A percentile compares a stretch with the other conserved stretches of the same genome.
These are phyloP conservation scores for Martensiomyces pterosporus DNA, from an alignment of 192 early-diverging fungal genomes.

Conservation along the genomic window DNA sequence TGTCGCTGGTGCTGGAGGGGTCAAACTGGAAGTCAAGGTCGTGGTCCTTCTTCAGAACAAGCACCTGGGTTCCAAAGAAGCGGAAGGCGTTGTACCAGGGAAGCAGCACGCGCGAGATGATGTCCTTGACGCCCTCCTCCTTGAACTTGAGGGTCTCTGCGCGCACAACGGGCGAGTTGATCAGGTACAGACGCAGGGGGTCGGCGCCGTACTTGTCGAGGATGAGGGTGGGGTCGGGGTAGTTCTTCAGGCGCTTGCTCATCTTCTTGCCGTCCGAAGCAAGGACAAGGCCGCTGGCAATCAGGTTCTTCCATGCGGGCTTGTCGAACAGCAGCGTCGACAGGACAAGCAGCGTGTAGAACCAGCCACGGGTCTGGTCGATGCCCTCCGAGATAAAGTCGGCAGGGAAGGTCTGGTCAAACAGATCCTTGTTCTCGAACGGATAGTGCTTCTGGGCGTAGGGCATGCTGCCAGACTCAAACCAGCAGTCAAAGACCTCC, in stretches of 20 bases:
- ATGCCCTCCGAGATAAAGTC: constrained; percentile 99
- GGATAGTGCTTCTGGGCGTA: constrained; percentile 99
- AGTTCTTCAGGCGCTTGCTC: constrained; percentile 98
- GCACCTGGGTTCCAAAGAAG: constrained; percentile 91
- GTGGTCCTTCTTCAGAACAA: constrained; percentile 78
- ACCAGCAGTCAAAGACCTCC: constrained; percentile 99
- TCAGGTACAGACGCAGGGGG: constrained; percentile 88
- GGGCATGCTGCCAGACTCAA: constrained; percentile 97
- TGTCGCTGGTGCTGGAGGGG: constrained; percentile 65
- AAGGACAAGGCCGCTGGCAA: constrained; percentile 93
- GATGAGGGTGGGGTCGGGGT: constrained; percentile 84
- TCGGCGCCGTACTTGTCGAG: constrained; percentile 92
- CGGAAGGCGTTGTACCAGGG: constrained; percentile 99
- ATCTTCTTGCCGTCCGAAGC: constrained; percentile 99
- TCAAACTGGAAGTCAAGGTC: constrained; percentile 77
- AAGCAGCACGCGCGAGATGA: constrained; percentile 89
- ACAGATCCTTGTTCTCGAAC: constrained; percentile 92
- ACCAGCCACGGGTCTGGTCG: constrained; percentile 99
- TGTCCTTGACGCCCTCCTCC: constrained; percentile 95
- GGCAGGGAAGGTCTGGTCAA: constrained; percentile 87
- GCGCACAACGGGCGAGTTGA: constrained; percentile 97
- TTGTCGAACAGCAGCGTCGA: constrained; percentile 94
- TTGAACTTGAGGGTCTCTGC: constrained; percentile 93
- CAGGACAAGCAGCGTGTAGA: constrained; percentile 97
- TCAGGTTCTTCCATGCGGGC: constrained; percentile 95